phyloP scores from a whole-genome alignment of 176 grass and related monocot genomes.

The Pharus latifolius region DNA sequence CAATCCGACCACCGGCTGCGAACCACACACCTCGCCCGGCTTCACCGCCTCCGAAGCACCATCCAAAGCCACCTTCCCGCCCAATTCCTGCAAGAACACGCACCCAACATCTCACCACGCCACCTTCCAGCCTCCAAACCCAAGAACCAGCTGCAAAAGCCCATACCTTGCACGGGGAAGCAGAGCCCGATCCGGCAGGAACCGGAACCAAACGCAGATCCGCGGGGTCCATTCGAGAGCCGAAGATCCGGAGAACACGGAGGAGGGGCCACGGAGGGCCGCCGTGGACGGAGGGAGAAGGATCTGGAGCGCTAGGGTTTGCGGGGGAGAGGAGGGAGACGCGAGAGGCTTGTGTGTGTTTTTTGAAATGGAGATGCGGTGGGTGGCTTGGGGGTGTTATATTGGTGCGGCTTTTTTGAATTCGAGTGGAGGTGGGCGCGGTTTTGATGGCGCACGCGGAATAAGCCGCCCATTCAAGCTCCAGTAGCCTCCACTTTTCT shows the following conservation, averaged over 20 bases:
- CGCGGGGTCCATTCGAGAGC: conserved; percentile 18
- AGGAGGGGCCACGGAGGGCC: neutral
- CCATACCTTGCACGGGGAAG: conserved; percentile 11
- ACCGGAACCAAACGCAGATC: neutral
- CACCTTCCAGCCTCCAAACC: neutral
- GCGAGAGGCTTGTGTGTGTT: neutral
- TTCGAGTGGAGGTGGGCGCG: conserved; percentile 52
- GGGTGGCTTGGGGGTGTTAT: neutral
- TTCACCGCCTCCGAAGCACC: neutral
- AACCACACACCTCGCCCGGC: no score
- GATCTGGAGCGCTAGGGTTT: conserved; percentile 40
- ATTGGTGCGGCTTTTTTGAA: conserved; percentile 36
- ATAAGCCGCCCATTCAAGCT: no score
- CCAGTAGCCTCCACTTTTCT: no score
- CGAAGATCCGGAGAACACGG: no score
- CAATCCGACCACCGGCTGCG: neutral
- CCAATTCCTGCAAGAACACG: conserved; percentile 16
- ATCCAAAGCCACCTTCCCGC: neutral
- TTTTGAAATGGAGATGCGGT: conserved; percentile 8
- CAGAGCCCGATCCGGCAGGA: conserved; percentile 29
- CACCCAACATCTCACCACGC: neutral
- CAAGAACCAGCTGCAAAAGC: neutral
- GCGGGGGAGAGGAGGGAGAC: neutral
- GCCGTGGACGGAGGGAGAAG: neutral
- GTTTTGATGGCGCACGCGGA: conserved; percentile 6